Evolutionary conservation across 2,329 filamentous ascomycete species (phyloP), one percentile per base, ranked within the genome.

Genomic region (Fusarium pseudonygamai): DNA sequence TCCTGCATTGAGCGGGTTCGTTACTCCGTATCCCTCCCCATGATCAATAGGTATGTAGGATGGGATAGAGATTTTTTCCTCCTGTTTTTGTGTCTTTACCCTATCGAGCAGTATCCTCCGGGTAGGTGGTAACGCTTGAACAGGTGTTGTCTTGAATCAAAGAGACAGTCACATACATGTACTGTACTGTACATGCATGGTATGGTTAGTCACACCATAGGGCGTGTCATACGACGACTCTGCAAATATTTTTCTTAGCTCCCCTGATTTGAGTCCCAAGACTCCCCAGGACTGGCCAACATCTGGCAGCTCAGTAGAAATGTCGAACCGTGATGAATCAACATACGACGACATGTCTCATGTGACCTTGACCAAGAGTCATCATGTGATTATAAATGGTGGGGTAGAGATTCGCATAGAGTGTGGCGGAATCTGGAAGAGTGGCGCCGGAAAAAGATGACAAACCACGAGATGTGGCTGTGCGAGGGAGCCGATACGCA

Each of bases 341-440:
- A 73, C 72, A 60, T 74, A 74, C 71, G 71, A 72, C 60, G 28
- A 45, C 39, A 36, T 26, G 45, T 71, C 59, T 69, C 72, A 74
- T 74, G 68, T 74, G 72, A 74, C 68, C 65, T 62, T 34, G 24
- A 57, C 45, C 20, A 43, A 49, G 36, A 30, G 56, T 32, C 67
- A 68, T 79, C 76, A 78, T 78, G 77, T 78, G 78, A 78, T 72
- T 60, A 49, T 24, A 52, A 37, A 37, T 36, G n/a, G 56, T 72
- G 67, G 67, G 67, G 53, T 28, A 53, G 28, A 57, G 37, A 59
- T 52, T 50, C 37, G 58, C 36, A 67, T 64, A 64, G 66, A 75
- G 60, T 77, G 78, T 79, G 78, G 78, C 77, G 72, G 75, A 77
- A 73, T 36, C 22, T 37, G 16, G 24, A 43, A 65, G 40, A 61